These are phyloP conservation scores for Lenwebbia sp. DNA, from an alignment of 345 rosid species.

Conservation along the genomic window DNA sequence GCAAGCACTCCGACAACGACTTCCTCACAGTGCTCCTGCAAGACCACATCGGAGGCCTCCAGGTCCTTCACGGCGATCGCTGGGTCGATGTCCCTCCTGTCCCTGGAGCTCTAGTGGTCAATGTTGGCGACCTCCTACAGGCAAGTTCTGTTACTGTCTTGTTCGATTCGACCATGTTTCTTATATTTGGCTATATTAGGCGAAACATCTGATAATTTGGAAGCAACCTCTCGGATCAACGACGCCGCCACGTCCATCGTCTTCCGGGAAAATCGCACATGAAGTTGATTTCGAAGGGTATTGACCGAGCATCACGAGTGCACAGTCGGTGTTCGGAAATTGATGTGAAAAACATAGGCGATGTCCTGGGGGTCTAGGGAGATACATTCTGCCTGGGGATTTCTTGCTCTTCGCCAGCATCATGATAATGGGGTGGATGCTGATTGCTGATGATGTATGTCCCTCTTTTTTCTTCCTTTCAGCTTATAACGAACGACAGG, in stretches of 20 bases:
- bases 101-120: constrained; percentile 42
- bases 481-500: constrained; percentile 29
- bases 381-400: background rate
- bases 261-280: accelerated
- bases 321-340: accelerated
- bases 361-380: background rate
- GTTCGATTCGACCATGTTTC: background rate
- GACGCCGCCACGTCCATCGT: background rate
- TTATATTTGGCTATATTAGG: background rate
- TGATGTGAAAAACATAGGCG: background rate
- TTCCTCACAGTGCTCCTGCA: constrained; percentile 50
- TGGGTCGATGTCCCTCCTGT: constrained; percentile 37
- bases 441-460: background rate
- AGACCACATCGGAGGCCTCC: constrained; percentile 57
- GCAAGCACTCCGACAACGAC: constrained; percentile 29
- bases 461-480: background rate
- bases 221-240: background rate
- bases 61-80: constrained; percentile 16
- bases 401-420: background rate
- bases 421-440: background rate
- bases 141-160: constrained; percentile 5
- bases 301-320: background rate
- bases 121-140: constrained; percentile 52
- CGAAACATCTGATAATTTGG: background rate
- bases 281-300: background rate